Conservation (phyloP, 768 basidiomycete genomes). For the Cubamyces sp. region DNA sequence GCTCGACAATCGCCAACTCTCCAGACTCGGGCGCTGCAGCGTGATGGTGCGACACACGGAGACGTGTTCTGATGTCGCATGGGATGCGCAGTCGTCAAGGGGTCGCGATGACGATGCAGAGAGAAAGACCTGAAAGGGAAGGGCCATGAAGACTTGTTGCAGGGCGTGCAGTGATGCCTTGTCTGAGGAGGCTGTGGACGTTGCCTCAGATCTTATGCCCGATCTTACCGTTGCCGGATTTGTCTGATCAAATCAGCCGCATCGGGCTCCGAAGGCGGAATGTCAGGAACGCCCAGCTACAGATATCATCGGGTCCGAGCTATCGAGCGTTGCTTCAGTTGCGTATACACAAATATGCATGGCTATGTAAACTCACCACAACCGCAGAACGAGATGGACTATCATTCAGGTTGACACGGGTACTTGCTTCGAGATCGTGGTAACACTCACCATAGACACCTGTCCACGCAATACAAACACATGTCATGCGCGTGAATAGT, state of each 20-base stretch:
- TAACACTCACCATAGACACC: too few species aligned
- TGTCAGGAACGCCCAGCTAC: not conserved
- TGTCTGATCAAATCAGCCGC: conserved; percentile 13
- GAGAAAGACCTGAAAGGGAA: conserved; percentile 1
- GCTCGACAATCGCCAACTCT: conserved; percentile 21
- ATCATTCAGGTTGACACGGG: too few species aligned
- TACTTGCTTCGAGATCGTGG: too few species aligned
- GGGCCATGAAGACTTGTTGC: conserved; percentile 9
- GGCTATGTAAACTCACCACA: too few species aligned
- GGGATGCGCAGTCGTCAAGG: conserved; percentile 16
- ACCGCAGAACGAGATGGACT: too few species aligned
- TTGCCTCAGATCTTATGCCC: not conserved
- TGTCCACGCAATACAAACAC: too few species aligned
- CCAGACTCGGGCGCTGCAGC: conserved; percentile 10
- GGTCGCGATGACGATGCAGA: conserved; percentile 26
- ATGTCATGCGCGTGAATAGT: too few species aligned
- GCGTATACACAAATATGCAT: too few species aligned
- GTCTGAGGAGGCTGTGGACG: conserved; percentile 4
- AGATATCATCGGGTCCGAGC: not conserved
- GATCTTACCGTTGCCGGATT: not conserved
- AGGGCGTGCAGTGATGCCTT: conserved; percentile 5
- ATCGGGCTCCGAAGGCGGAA: not conserved
- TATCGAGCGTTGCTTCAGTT: not conserved
- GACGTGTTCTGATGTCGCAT: conserved; percentile 17
- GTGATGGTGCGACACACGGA: conserved; percentile 14